These are phyloP conservation scores for Colletotrichum sidae DNA, from an alignment of 2,329 filamentous ascomycete species.

Conservation along the genomic window DNA sequence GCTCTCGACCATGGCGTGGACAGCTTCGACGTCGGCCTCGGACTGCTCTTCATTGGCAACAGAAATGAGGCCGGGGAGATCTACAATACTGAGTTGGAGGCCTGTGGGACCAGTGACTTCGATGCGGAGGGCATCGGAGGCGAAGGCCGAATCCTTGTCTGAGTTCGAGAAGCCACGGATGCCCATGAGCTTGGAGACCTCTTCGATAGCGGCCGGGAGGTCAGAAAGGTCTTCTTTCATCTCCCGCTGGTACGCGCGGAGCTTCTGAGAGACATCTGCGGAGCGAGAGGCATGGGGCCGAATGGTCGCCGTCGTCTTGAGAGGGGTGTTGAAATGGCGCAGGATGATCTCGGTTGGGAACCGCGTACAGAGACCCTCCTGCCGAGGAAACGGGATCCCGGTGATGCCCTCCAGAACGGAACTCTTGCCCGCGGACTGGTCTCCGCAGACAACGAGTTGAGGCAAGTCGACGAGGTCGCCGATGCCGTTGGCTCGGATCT, in stretches of 20 bases:
- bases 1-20: slow-evolving; percentile 49
- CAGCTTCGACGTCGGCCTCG: slow-evolving; percentile 45
- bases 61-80: slow-evolving; percentile 59
- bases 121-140: slow-evolving; percentile 42
- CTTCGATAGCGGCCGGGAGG: slow-evolving; percentile 22
- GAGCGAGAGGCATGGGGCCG: slow-evolving; percentile 20
- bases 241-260: slow-evolving; percentile 20
- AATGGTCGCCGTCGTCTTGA: slow-evolving; percentile 22
- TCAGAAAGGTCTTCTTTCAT: slow-evolving; percentile 29
- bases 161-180: slow-evolving; percentile 31
- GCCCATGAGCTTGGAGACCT: slow-evolving; percentile 34
- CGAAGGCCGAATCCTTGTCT: slow-evolving; percentile 22
- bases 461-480: slow-evolving; percentile 53
- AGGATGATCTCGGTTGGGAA: slow-evolving; percentile 68
- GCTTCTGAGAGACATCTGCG: background rate
- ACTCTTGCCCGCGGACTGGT: slow-evolving; percentile 67
- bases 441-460: slow-evolving; percentile 65
- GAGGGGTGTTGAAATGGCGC: slow-evolving; percentile 43
- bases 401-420: slow-evolving; percentile 69
- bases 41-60: slow-evolving; percentile 49
- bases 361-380: slow-evolving; percentile 65
- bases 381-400: slow-evolving; percentile 63
- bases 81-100: slow-evolving; percentile 58
- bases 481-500: slow-evolving; percentile 49
- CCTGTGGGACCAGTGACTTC: slow-evolving; percentile 40